Evolutionary conservation across 495 filamentous ascomycete genomes (phyloP).

Genomic region (Penicillium herquei): DNA sequence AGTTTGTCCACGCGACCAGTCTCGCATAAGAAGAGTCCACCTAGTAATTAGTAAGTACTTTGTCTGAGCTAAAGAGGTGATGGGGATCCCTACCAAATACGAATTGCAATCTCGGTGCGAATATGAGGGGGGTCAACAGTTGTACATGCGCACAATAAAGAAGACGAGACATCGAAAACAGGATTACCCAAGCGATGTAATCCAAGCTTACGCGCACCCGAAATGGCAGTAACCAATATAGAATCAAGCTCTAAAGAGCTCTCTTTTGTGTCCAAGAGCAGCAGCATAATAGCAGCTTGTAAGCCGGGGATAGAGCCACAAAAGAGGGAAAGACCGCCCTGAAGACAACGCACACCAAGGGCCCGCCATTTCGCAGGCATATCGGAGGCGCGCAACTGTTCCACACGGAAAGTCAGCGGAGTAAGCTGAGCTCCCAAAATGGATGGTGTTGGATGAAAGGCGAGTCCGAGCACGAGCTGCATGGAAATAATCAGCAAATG

Average conservation of each 20-base stretch:
- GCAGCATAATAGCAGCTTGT: slow-evolving; percentile 30
- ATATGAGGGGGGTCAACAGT: background rate
- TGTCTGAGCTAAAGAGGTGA: background rate
- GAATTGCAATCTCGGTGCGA: slow-evolving; percentile 16
- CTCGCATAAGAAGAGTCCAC: slow-evolving; percentile 28
- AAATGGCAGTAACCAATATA: slow-evolving; percentile 29
- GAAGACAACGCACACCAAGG: slow-evolving; percentile 27
- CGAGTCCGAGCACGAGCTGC: slow-evolving; percentile 15
- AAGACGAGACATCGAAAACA: slow-evolving; percentile 1
- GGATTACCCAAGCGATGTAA: slow-evolving; percentile 27
- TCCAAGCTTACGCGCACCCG: slow-evolving; percentile 27
- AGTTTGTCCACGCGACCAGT: slow-evolving; percentile 25
- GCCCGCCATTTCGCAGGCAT: slow-evolving; percentile 19
- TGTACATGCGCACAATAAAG: background rate
- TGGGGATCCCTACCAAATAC: slow-evolving; percentile 12
- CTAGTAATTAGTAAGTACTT: slow-evolving; percentile 6
- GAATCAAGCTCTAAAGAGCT: slow-evolving; percentile 21
- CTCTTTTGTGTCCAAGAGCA: slow-evolving; percentile 28
- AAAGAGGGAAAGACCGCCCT: slow-evolving; percentile 21
- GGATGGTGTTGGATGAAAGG: slow-evolving; percentile 8
- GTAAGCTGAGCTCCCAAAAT: background rate
- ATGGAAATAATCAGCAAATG: background rate
- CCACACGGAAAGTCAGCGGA: slow-evolving; percentile 3
- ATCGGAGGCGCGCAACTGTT: slow-evolving; percentile 7
- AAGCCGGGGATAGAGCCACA: slow-evolving; percentile 30